A percentile compares a stretch with the other conserved stretches of the same genome.
Evolutionary conservation across 2,329 filamentous ascomycete genomes (phyloP).

Genomic region (Fusarium oligoseptatum): DNA sequence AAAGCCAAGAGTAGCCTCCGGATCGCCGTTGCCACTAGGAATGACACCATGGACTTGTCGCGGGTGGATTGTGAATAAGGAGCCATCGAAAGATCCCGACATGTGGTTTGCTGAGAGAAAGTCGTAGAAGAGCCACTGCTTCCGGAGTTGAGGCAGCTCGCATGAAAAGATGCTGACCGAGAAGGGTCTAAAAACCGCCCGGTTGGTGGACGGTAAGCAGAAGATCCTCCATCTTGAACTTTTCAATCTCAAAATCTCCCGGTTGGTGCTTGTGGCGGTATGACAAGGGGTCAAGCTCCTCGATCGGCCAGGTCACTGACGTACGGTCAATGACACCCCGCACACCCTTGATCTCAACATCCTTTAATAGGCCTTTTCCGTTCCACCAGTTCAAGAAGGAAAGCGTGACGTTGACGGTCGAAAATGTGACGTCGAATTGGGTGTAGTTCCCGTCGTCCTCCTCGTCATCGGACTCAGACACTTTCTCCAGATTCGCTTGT

Average conservation of each 20-base stretch:
- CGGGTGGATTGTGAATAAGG: constrained; percentile 96
- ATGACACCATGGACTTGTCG: constrained; percentile 87
- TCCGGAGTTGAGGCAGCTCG: constrained; percentile 90
- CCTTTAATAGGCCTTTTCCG: constrained; percentile 88
- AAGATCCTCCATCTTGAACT: constrained; percentile 95
- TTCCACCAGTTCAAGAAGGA: constrained; percentile 99
- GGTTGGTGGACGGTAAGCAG: constrained; percentile 94
- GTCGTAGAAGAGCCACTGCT: constrained; percentile 98
- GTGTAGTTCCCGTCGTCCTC: constrained; percentile 95
- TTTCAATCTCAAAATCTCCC: constrained; percentile 97
- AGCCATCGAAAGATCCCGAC: constrained; percentile 95
- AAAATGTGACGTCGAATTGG: constrained; percentile 95
- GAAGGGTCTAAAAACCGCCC: constrained; percentile 92
- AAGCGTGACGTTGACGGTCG: constrained; percentile 94
- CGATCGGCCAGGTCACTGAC: constrained; percentile 75
- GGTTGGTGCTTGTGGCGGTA: constrained; percentile 90
- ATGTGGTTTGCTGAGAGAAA: constrained; percentile 96
- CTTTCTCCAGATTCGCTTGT: constrained; percentile 55
- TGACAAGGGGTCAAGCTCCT: constrained; percentile 82
- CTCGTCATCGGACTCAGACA: constrained; percentile 49
- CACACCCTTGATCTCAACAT: constrained; percentile 95
- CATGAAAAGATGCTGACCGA: constrained; percentile 96
- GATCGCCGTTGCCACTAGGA: constrained; percentile 64
- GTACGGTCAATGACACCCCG: constrained; percentile 93
- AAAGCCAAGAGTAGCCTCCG: constrained; percentile 66